A percentile compares a stretch with the other conserved stretches of the same genome.
Conservation (phyloP, 2,329 filamentous ascomycete species). For the Epichloe baconii region DNA sequence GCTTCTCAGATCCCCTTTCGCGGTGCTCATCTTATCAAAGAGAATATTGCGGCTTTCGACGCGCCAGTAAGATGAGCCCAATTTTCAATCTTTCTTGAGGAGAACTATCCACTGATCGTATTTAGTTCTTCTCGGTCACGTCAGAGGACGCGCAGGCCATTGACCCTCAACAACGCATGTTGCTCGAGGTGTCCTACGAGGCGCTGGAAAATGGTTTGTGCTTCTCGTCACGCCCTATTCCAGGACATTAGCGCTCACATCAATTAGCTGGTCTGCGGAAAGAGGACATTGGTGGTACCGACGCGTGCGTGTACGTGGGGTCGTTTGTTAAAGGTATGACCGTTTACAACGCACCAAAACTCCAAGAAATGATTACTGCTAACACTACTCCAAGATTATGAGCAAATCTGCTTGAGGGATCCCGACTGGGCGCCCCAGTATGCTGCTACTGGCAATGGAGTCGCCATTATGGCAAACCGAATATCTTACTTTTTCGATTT, state of each 20-base stretch:
- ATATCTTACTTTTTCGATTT: constrained; percentile 44
- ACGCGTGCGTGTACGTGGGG: constrained; percentile 36
- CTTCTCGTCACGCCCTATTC: background rate
- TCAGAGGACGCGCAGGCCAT: constrained; percentile 38
- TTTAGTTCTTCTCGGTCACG: constrained; percentile 37
- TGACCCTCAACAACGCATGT: constrained; percentile 39
- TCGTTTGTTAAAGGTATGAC: constrained; percentile 34
- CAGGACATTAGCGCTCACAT: background rate
- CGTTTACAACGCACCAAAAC: background rate
- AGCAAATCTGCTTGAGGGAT: constrained; percentile 36
- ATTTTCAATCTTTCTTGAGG: background rate
- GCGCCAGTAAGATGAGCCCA: constrained; percentile 25
- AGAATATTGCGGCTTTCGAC: constrained; percentile 34
- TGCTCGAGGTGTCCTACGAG: constrained; percentile 38
- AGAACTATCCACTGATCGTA: background rate
- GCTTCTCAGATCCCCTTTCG: constrained; percentile 29
- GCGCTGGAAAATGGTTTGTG: constrained; percentile 34
- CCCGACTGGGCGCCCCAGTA: constrained; percentile 36
- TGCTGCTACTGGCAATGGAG: constrained; percentile 39
- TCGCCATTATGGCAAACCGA: constrained; percentile 41
- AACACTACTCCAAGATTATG: constrained; percentile 27
- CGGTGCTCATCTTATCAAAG: constrained; percentile 38
- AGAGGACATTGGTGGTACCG: constrained; percentile 29
- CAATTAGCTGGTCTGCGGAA: constrained; percentile 28
- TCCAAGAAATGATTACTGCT: background rate